Evolutionary conservation across 1,284 basidiomycete species (phyloP), one percentile per base, ranked within the genome.

Genomic region (Hemileia vastatrix): DNA sequence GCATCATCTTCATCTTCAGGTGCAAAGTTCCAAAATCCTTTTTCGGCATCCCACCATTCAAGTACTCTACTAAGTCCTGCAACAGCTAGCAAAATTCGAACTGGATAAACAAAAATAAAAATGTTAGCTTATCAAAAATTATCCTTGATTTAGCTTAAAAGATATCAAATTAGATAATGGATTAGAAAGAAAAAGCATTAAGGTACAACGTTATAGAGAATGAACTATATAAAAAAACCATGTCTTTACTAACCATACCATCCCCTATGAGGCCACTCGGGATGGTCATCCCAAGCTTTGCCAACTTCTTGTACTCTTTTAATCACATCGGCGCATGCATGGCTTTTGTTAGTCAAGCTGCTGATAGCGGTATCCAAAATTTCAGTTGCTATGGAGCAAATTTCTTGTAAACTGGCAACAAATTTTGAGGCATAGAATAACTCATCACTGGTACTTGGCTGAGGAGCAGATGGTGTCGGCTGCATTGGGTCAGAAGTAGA

Each of bases 21-120:
- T 65, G 94, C 91, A 73, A 97, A 97, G 72, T 96, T 96, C 95
- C 95, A 99, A 77, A 98, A 98, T 67, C 93, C 90, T 73, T 94
- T 94, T 79, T 98, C 95, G n/a, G 94, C 94, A 52, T 96, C 91
- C 94, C 94, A 99, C 95, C 95, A 99, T 73, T 98, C 95, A 64
- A 97, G 86, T 27, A 98, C 94, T 62, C 95, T 87, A 75, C 87
- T 90, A 64, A 99, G 84, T 69, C 88, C 90, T 47, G 95, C 95
- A 54, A 98, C 87, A n/a, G 95, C 93, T 57, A 98, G 85, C 6
- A 96, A 81, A 23, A 95, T 49, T 47, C 61, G 54, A 36, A 63
- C 59, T 63, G 27, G 9, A 18, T 21, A 9, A 31, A 33, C 44
- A 47, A 47, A 47, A 47, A 21, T 18, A n/a, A n/a, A n/a, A n/a